These are phyloP conservation scores for Phaeosphaeriaceae sp. DNA, from an alignment of 2,329 filamentous ascomycete species.

Conservation along the genomic window DNA sequence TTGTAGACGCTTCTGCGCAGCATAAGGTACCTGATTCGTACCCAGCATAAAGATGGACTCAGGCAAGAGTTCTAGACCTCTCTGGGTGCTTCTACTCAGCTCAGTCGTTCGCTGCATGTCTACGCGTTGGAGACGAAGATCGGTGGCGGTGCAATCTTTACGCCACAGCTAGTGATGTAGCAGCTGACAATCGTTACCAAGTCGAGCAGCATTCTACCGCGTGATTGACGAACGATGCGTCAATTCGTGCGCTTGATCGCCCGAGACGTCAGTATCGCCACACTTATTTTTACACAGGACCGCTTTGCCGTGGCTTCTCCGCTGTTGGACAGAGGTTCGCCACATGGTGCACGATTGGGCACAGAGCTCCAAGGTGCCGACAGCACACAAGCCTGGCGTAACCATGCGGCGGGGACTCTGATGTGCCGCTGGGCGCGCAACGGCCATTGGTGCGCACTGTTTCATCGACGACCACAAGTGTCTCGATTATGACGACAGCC, in stretches of 20 bases:
- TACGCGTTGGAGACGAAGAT: constrained; percentile 4
- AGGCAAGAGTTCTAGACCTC: constrained; percentile 16
- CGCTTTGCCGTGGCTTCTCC: constrained; percentile 23
- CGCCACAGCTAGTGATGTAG: constrained; percentile 1
- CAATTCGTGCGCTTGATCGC: constrained; percentile 22
- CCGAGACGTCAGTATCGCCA: constrained; percentile 35
- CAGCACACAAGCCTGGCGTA: constrained; percentile 3
- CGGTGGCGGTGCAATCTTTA: background rate
- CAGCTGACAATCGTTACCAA: constrained; percentile 29
- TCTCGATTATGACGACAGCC: constrained; percentile 27
- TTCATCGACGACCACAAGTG: constrained; percentile 24
- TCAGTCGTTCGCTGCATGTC: background rate
- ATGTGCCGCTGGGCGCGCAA: constrained; percentile 11
- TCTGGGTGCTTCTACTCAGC: constrained; percentile 4
- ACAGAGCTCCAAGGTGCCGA: constrained; percentile 11
- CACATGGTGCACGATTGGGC: constrained; percentile 23
- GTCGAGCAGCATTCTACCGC: constrained; percentile 26
- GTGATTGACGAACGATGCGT: constrained; percentile 36
- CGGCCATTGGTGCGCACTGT: constrained; percentile 8
- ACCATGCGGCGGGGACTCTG: background rate
- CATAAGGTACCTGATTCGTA: background rate
- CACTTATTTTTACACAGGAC: constrained; percentile 39
- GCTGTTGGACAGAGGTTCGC: constrained; percentile 16
- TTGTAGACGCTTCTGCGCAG: background rate
- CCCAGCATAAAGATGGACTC: constrained; percentile 10